Percentiles rank a stretch among this genome's conserved stretches.
phyloP scores from a whole-genome alignment of 352 stramenopile genomes.

The Aphanomyces cochlioides region DNA sequence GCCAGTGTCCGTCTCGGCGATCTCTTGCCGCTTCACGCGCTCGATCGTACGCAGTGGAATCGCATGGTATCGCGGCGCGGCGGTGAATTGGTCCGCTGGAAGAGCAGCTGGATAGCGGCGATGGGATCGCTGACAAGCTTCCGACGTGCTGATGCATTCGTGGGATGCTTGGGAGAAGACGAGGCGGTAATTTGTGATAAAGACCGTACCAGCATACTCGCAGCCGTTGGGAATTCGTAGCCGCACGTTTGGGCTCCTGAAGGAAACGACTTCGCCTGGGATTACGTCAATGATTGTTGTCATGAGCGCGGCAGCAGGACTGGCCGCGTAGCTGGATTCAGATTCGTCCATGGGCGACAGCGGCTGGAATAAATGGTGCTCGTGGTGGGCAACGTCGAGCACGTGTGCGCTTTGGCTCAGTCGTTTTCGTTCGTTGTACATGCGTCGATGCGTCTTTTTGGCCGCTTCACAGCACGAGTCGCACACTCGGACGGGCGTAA shows the following conservation, averaged over 20 bases:
- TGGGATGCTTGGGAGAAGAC: conserved; percentile 41
- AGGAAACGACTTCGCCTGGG: conserved; percentile 59
- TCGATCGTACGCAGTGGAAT: conserved; percentile 71
- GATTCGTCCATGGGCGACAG: conserved; percentile 32
- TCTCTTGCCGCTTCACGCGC: conserved; percentile 68
- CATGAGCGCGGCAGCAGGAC: conserved; percentile 33
- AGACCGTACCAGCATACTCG: conserved; percentile 46
- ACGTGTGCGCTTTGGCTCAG: conserved; percentile 14
- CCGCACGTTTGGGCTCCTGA: conserved; percentile 57
- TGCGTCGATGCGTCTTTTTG: conserved; percentile 60
- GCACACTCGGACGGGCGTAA: conserved; percentile 73
- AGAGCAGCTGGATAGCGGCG: neutral
- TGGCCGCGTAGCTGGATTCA: conserved; percentile 30
- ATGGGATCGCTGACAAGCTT: conserved; percentile 1
- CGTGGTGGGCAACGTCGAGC: neutral
- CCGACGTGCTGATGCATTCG: conserved; percentile 1
- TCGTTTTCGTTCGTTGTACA: conserved; percentile 56
- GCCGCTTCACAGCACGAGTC: conserved; percentile 70
- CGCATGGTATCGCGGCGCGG: conserved; percentile 46
- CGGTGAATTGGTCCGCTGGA: neutral
- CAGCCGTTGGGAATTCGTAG: conserved; percentile 51
- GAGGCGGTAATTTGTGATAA: conserved; percentile 77
- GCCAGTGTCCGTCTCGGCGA: conserved; percentile 63
- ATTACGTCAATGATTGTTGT: conserved; percentile 50
- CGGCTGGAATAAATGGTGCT: neutral